These are phyloP conservation scores for Hansfordia pulvinata DNA, from an alignment of 2,329 filamentous ascomycete genomes.

Conservation along the genomic window DNA sequence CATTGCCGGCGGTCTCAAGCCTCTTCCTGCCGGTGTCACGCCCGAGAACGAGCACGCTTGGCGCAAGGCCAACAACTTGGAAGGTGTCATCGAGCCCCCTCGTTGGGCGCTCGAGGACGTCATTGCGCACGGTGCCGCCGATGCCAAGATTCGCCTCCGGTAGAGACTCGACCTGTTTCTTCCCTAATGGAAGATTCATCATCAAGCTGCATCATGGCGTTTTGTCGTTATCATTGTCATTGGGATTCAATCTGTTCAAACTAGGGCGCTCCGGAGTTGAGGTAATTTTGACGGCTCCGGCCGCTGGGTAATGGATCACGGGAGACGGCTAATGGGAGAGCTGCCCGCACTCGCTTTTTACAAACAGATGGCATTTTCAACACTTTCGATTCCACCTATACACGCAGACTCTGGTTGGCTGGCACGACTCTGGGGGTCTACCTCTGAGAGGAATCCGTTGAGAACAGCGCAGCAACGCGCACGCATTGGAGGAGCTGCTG, in stretches of 20 bases:
- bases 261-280: constrained; percentile 18
- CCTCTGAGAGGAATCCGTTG: no score
- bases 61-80: constrained; percentile 45
- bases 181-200: constrained; percentile 4
- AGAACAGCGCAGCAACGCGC: no score
- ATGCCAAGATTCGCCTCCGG: constrained; percentile 59
- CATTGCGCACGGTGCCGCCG: constrained; percentile 58
- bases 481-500: no score
- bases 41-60: constrained; percentile 61
- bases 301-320: background rate
- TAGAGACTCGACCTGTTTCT: constrained; percentile 24
- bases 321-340: background rate
- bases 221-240: constrained; percentile 9
- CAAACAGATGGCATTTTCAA: background rate
- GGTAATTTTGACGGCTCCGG: constrained; percentile 5
- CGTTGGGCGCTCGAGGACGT: constrained; percentile 80
- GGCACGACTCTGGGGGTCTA: no score
- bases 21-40: constrained; percentile 57
- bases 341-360: background rate
- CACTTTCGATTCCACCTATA: background rate
- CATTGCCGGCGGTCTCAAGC: constrained; percentile 74
- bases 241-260: constrained; percentile 9
- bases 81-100: constrained; percentile 63
- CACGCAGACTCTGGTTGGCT: no score
- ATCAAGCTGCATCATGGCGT: constrained; percentile 13